Conservation (phyloP, 345 rosid species). For the Eucalyptus viminalis region DNA sequence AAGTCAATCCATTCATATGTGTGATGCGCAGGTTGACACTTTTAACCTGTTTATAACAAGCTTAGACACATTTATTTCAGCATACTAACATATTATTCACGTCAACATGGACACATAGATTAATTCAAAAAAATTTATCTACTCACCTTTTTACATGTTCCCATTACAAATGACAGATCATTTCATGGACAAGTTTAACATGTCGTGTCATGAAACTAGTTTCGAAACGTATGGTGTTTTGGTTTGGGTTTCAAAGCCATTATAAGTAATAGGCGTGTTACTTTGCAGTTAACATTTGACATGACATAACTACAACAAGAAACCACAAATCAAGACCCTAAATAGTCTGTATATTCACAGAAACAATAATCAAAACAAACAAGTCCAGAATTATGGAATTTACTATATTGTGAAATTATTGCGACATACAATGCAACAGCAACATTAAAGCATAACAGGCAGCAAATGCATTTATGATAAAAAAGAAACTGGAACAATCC, state of each 20-base stretch:
- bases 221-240: background rate
- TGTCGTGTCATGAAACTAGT: background rate
- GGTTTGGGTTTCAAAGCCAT: background rate
- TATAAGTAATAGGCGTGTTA: background rate
- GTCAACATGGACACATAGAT: background rate
- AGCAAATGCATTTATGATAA: background rate
- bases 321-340: background rate
- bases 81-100: background rate
- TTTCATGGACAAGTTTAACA: background rate
- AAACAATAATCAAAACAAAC: background rate
- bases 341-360: background rate
- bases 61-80: background rate
- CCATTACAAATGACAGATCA: background rate
- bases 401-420: background rate
- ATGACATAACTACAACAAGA: background rate
- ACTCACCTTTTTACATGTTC: background rate
- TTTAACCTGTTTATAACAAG: background rate
- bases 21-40: background rate
- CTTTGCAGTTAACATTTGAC: background rate
- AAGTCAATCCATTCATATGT: background rate
- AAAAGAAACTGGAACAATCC: background rate
- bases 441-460: background rate
- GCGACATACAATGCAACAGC: background rate
- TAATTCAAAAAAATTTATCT: background rate
- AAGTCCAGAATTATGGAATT: background rate